These are phyloP conservation scores for Torulaspora microellipsoides DNA, from an alignment of 805 yeast species.

Conservation along the genomic window DNA sequence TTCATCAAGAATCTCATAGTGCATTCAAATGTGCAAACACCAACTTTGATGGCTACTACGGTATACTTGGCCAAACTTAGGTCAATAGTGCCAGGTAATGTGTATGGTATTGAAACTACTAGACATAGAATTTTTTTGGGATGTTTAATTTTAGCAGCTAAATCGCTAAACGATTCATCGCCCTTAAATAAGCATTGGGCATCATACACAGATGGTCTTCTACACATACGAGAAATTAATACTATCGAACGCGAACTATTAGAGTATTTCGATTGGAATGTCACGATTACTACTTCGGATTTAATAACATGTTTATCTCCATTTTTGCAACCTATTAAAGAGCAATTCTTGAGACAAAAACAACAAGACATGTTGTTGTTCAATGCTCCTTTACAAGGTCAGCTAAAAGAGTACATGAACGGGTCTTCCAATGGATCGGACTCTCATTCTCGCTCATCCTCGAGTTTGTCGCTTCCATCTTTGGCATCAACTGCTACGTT, in stretches of 20 bases:
- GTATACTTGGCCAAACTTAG: conserved; percentile 78
- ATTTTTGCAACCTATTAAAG: conserved; percentile 70
- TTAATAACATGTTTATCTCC: conserved; percentile 65
- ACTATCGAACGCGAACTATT: conserved; percentile 87
- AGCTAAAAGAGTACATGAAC: conserved; percentile 12
- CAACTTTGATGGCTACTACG: conserved; percentile 89
- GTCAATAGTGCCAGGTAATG: conserved; percentile 74
- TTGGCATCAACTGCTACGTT: conserved; percentile 39
- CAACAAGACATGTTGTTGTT: conserved; percentile 28
- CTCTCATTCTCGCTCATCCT: conserved; percentile 30
- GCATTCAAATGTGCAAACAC: conserved; percentile 88
- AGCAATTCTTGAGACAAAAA: conserved; percentile 19
- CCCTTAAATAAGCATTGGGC: conserved; percentile 98
- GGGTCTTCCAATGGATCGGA: conserved; percentile 15
- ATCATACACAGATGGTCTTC: conserved; percentile 80
- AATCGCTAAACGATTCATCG: conserved; percentile 85
- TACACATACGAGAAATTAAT: conserved; percentile 74
- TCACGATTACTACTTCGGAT: conserved; percentile 66
- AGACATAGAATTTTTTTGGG: conserved; percentile 91
- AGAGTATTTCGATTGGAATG: conserved; percentile 78
- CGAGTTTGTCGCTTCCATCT: conserved; percentile 39
- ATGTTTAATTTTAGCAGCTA: conserved; percentile 85
- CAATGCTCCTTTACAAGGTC: conserved; percentile 21
- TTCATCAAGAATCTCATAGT: conserved; percentile 72
- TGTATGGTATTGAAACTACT: conserved; percentile 88